Conservation (phyloP, 2,329 filamentous ascomycete genomes). For the Bipolaris cookei region DNA sequence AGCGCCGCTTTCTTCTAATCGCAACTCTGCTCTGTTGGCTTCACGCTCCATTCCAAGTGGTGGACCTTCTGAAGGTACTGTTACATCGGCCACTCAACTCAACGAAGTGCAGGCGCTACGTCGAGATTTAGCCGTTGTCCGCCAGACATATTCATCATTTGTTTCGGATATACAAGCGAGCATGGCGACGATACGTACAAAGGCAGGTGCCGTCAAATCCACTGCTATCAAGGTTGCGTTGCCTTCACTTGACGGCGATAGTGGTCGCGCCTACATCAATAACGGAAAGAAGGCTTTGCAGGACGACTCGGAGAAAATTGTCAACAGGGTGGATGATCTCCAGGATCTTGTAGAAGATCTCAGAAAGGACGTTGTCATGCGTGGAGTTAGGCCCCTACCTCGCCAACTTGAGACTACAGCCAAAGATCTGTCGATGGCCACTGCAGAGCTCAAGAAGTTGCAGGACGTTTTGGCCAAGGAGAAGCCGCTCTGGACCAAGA, state of each 20-base stretch:
- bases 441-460: constrained; percentile 89
- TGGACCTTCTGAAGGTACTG: constrained; percentile 30
- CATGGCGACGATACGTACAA: constrained; percentile 81
- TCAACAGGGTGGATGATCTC: constrained; percentile 92
- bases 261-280: constrained; percentile 85
- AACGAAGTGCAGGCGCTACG: constrained; percentile 81
- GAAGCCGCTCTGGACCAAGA: constrained; percentile 98
- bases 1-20: constrained; percentile 48
- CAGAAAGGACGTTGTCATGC: constrained; percentile 92
- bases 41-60: constrained; percentile 35
- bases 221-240: constrained; percentile 73
- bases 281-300: constrained; percentile 85
- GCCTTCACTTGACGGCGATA: constrained; percentile 75
- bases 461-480: constrained; percentile 89
- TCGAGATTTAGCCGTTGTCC: constrained; percentile 86
- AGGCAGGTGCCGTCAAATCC: constrained; percentile 80
- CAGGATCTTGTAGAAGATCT: constrained; percentile 96
- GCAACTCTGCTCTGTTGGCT: constrained; percentile 44
- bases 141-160: constrained; percentile 92
- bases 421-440: constrained; percentile 82
- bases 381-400: constrained; percentile 88
- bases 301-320: constrained; percentile 86
- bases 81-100: constrained; percentile 65
- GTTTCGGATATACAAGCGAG: constrained; percentile 85
- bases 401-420: constrained; percentile 87